Evolutionary conservation across 495 filamentous ascomycete species (phyloP).

Genomic region (Aspergillus haitiensis): DNA sequence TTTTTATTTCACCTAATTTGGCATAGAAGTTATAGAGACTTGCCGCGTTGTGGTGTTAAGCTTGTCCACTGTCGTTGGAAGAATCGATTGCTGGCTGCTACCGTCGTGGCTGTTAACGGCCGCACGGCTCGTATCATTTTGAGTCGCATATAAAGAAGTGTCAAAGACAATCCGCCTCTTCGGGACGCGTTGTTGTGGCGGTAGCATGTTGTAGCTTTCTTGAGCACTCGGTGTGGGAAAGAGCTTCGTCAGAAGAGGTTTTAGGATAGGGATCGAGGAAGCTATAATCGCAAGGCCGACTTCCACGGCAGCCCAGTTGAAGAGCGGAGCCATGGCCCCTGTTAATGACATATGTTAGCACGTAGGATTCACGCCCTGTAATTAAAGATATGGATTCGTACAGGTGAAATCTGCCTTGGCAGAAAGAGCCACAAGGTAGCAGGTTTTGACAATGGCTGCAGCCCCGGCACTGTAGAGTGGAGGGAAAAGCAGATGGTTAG

Average conservation of each 20-base stretch:
- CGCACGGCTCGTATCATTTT: not conserved
- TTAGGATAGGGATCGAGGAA: constrained; percentile 29
- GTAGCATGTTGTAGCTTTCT: constrained; percentile 16
- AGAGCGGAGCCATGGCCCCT: constrained; percentile 12
- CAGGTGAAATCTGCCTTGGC: constrained; percentile 29
- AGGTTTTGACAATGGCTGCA: constrained; percentile 30
- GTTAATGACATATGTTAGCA: constrained; percentile 11
- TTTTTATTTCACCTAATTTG: not conserved
- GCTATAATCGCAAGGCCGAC: constrained; percentile 29
- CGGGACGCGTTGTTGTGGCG: not conserved
- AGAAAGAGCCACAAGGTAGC: constrained; percentile 21
- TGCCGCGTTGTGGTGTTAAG: constrained; percentile 9
- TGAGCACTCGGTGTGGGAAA: constrained; percentile 6
- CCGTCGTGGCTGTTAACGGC: not conserved
- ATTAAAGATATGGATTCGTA: constrained; percentile 6
- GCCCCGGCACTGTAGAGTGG: constrained; percentile 19
- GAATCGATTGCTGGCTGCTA: constrained; percentile 11
- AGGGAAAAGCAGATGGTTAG: too few species aligned
- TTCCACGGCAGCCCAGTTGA: constrained; percentile 31
- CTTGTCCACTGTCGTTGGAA: constrained; percentile 6
- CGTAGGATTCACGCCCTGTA: not conserved
- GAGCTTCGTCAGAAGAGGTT: constrained; percentile 2
- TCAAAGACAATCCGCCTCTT: constrained; percentile 6
- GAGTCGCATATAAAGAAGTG: constrained; percentile 9
- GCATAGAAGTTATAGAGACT: constrained; percentile 3